phyloP scores from a whole-genome alignment of 75 land plant genomes.

The Ceratopteris richardii region DNA sequence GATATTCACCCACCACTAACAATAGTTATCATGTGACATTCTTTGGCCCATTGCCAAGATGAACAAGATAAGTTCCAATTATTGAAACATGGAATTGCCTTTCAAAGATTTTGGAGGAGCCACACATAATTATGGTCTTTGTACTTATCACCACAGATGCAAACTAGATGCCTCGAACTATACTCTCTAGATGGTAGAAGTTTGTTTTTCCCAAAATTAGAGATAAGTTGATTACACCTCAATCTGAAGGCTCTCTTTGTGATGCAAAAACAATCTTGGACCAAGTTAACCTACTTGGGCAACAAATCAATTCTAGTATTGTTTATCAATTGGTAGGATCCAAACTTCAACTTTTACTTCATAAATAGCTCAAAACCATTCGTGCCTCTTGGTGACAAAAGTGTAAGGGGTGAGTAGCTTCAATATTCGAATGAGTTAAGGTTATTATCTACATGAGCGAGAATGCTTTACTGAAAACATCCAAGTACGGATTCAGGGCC shows the following conservation, averaged over 20 bases:
- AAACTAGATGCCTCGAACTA: slow-evolving; percentile 72
- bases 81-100: slow-evolving; percentile 73
- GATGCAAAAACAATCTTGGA: slow-evolving; percentile 96
- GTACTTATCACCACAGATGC: slow-evolving; percentile 59
- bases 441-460: no score
- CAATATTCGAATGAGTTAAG: no score
- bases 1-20: no score
- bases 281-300: slow-evolving; percentile 84
- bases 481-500: no score
- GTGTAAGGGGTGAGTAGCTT: no score
- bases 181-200: slow-evolving; percentile 80
- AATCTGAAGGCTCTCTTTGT: slow-evolving; percentile 84
- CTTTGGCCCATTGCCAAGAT: no score
- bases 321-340: slow-evolving; percentile 93
- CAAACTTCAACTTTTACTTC: no score
- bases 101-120: slow-evolving; percentile 71
- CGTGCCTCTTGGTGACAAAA: no score
- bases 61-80: no score
- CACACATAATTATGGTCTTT: slow-evolving; percentile 69
- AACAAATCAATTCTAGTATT: slow-evolving; percentile 52
- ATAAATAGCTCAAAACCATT: no score
- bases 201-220: slow-evolving; percentile 79
- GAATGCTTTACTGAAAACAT: no score
- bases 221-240: slow-evolving; percentile 76
- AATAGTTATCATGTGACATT: no score